Conservation (phyloP, 345 rosid species). For the Angophora floribunda region DNA sequence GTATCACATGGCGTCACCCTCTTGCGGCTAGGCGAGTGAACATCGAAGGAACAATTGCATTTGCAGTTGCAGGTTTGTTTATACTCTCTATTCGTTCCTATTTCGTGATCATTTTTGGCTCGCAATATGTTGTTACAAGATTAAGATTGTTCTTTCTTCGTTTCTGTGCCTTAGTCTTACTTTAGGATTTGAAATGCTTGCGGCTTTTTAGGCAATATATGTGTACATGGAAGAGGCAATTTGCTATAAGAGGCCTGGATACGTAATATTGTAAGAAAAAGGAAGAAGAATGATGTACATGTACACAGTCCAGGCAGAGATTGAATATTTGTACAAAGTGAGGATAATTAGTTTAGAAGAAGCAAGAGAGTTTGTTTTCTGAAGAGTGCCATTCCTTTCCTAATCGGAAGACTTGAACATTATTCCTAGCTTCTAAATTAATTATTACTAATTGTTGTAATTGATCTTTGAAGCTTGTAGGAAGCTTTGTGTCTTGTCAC, state of each 20-base stretch:
- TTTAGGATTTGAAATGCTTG: background rate
- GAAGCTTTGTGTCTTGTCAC: background rate
- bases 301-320: background rate
- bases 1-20: conserved; percentile 69
- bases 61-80: conserved; percentile 55
- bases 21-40: conserved; percentile 38
- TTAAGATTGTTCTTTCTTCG: background rate
- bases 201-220: background rate
- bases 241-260: background rate
- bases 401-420: background rate
- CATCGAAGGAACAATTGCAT: conserved; percentile 69
- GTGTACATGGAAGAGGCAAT: background rate
- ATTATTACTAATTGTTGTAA: background rate
- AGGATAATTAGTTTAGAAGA: background rate
- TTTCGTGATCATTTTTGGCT: background rate
- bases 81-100: background rate
- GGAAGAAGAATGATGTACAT: background rate
- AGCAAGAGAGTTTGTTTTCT: background rate
- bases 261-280: background rate
- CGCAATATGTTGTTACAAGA: background rate
- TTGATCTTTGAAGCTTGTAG: background rate
- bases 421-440: background rate
- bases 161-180: background rate
- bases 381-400: background rate
- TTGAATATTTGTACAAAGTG: background rate